Base-by-base conservation (phyloP, 352 stramenopile genomes). In the Phytophthora citrophthora region DNA sequence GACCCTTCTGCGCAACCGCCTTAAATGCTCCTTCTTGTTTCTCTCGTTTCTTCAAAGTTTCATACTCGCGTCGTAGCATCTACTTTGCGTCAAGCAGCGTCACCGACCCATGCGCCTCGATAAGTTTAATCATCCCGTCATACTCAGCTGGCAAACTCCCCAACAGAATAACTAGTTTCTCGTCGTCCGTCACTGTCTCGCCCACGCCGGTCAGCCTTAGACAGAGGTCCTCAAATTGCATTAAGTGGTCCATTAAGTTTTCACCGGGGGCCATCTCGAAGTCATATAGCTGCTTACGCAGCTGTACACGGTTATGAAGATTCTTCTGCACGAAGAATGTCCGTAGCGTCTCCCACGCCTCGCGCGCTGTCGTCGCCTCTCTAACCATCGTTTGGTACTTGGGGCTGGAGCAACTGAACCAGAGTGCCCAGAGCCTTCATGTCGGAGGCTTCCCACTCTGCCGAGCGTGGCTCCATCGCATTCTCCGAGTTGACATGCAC, bases 221-320 rank as follows among this genome's bases (percentile, higher is more conserved):
- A 15, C 52, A 60, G 7, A 60, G n/a, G n/a, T 45, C 34, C 1
- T 57, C 50, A 29, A 57, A 49, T 2, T 16, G 23, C 9, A 57
- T n/a, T 16, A 56, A 26, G 27, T 56, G 49, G 23, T 56, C 49
- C 18, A 57, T 57, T 13, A 57, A 47, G 26, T 48, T 18, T 11
- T 12, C 23, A 18, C 38, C 50, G 11, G 13, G 11, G 1, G 18
- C 3, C 20, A 48, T 38, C 12, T 49, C 4, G 11, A 61, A 54
- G 1, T 49, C 27, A 41, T 58, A 39, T 18, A 57, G 24, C 12
- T 67, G 29, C 16, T 51, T 55, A 4, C 59, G 18, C 7, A 67
- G 40, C 32, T 67, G 50, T 9, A 67, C 49, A 15, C 24, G 31
- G 12, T 67, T 61, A 12, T 61, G 43, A 5, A 67, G 3, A 10